Evolutionary conservation across 768 basidiomycete species (phyloP), one percentile per base, ranked within the genome.

Genomic region (Suillus americanus): DNA sequence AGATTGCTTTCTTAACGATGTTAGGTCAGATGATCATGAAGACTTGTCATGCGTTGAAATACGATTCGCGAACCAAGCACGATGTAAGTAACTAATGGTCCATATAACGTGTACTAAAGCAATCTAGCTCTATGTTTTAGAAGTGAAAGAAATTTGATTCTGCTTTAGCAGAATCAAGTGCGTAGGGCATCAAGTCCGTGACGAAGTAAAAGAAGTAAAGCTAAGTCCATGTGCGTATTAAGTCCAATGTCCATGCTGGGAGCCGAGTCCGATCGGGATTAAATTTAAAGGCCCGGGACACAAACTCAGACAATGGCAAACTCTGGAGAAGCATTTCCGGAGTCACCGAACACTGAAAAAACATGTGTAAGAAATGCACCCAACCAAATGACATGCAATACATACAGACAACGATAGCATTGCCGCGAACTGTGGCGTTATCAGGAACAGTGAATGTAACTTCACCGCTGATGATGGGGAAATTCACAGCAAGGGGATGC

Each of bases 331-430:
- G 73, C 67, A 66, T 92, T 85, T 13, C 90, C 90, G 16, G 87
- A 89, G 70, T 89, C 85, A 33, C 90, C 90, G 67, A 88, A 78
- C 48, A 89, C 89, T 90, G 50, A 20, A 53, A n/a, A 50, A 57
- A 51, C 63, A 60, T 9, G 64, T n/a, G 45, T 33, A 23, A 13
- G 38, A 30, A 25, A 54, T 30, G 8, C 5, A 50, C 10, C 3
- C 37, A 28, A 23, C 16, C 6, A 20, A 5, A 59, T 43, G 28
- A 40, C 16, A 25, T 30, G 2, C 2, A 30, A 9, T 56, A 85
- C 89, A 79, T 71, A 90, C 90, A 70, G 65, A 84, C 87, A 70
- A 92, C 75, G 62, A 87, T 81, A 67, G 89, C 92, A 73, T 86
- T 78, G 46, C 75, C 65, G 40, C 81, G 70, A 10, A 77, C 70